A percentile compares a stretch with the other conserved stretches of the same genome.
phyloP scores from a whole-genome alignment of 805 yeast species.

The Lipomyces yamadae region DNA sequence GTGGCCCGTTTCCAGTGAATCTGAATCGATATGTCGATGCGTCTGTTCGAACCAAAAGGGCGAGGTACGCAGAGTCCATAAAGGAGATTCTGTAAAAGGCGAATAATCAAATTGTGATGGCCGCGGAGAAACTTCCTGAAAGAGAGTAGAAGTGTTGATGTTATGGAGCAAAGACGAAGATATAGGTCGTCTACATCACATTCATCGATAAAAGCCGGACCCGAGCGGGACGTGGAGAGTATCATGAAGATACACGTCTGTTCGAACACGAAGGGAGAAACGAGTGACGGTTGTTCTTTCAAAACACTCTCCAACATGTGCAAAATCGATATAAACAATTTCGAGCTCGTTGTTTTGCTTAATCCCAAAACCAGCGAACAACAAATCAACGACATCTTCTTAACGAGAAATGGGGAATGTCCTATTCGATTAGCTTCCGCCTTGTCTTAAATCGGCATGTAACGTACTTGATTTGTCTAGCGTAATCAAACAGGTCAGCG shows the following conservation, averaged over 20 bases:
- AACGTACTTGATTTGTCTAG: background rate
- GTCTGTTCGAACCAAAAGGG: slow-evolving; percentile 21
- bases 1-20: slow-evolving; percentile 27
- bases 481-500: slow-evolving; percentile 7
- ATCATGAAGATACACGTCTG: slow-evolving; percentile 52
- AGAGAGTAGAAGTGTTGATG: slow-evolving; percentile 65
- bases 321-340: slow-evolving; percentile 38
- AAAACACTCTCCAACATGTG: slow-evolving; percentile 51
- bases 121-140: slow-evolving; percentile 73
- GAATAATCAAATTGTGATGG: slow-evolving; percentile 70
- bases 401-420: background rate
- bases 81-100: slow-evolving; percentile 57
- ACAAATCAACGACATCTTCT: slow-evolving; percentile 16
- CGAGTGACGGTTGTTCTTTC: slow-evolving; percentile 58
- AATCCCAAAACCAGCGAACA: slow-evolving; percentile 20
- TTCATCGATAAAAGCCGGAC: slow-evolving; percentile 37
- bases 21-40: background rate
- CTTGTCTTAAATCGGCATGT: background rate
- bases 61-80: slow-evolving; percentile 49
- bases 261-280: slow-evolving; percentile 72
- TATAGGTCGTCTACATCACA: slow-evolving; percentile 46
- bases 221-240: slow-evolving; percentile 38
- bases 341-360: slow-evolving; percentile 42
- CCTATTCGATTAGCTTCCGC: background rate
- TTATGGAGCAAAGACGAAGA: slow-evolving; percentile 51